These are phyloP conservation scores for Williopsis jadinii DNA, from an alignment of 1,139 yeast species.

Conservation along the genomic window DNA sequence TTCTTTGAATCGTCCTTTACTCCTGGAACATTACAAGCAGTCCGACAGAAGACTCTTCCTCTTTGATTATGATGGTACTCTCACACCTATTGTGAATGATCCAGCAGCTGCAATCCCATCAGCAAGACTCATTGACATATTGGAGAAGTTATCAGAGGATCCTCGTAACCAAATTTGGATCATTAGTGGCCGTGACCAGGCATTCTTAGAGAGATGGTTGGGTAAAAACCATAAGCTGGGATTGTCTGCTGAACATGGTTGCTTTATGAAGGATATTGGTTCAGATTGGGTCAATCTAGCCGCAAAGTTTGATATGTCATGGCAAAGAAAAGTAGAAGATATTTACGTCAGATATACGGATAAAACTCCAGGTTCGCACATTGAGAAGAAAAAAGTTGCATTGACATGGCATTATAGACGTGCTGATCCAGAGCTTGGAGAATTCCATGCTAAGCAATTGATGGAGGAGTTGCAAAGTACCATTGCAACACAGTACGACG, in stretches of 20 bases:
- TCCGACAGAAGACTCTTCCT: slow-evolving; percentile 71
- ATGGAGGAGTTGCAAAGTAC: slow-evolving; percentile 54
- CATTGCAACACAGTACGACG: slow-evolving; percentile 63
- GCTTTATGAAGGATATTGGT: slow-evolving; percentile 75
- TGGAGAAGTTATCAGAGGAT: slow-evolving; percentile 60
- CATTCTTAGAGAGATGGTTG: slow-evolving; percentile 82
- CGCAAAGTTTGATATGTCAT: slow-evolving; percentile 79
- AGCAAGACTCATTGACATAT: slow-evolving; percentile 52
- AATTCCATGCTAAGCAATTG: slow-evolving; percentile 73
- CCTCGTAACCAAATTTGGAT: slow-evolving; percentile 89
- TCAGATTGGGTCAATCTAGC: slow-evolving; percentile 77
- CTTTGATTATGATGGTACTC: slow-evolving; percentile 96
- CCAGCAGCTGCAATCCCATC: slow-evolving; percentile 99
- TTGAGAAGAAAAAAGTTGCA: slow-evolving; percentile 89
- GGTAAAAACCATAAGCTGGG: slow-evolving; percentile 63
- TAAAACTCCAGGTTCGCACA: slow-evolving; percentile 82
- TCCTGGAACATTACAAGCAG: slow-evolving; percentile 50
- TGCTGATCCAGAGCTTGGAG: slow-evolving; percentile 89
- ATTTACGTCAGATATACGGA: slow-evolving; percentile 72
- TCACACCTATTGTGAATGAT: slow-evolving; percentile 91
- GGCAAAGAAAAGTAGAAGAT: slow-evolving; percentile 79
- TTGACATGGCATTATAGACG: slow-evolving; percentile 97
- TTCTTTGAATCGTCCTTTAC: slow-evolving; percentile 66
- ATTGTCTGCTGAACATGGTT: slow-evolving; percentile 95
- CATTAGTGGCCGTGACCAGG: slow-evolving; percentile 92